Evolutionary conservation across 495 filamentous ascomycete species (phyloP).

Genomic region (Apodospora peruviana): DNA sequence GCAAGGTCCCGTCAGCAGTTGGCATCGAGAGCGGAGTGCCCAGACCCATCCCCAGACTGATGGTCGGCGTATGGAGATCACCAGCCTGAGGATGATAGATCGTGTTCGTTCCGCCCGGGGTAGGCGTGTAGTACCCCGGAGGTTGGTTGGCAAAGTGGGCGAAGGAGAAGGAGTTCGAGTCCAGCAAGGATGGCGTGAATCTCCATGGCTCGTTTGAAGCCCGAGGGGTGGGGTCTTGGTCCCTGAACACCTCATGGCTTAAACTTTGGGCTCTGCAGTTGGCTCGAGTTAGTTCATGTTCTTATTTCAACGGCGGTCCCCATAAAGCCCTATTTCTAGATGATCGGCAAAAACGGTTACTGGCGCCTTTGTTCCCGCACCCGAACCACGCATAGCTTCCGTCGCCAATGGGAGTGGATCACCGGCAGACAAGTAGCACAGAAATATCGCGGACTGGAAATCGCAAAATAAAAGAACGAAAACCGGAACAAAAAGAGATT

Average conservation of each 20-base stretch:
- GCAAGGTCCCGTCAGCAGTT: slow-evolving; percentile 54
- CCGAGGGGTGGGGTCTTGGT: slow-evolving; percentile 73
- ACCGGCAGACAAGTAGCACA: no score
- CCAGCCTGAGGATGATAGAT: slow-evolving; percentile 79
- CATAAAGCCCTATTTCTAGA: background rate
- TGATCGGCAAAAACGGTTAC: slow-evolving; percentile 2
- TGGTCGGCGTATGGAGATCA: slow-evolving; percentile 82
- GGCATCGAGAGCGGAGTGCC: slow-evolving; percentile 82
- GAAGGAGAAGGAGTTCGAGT: slow-evolving; percentile 78
- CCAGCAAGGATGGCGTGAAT: slow-evolving; percentile 82
- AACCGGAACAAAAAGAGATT: no score
- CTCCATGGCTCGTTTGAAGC: slow-evolving; percentile 71
- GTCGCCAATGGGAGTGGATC: no score
- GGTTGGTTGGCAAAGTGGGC: slow-evolving; percentile 69
- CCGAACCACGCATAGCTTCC: no score
- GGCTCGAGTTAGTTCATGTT: background rate
- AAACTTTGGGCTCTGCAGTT: slow-evolving; percentile 30
- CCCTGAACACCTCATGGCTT: slow-evolving; percentile 55
- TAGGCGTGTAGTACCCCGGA: slow-evolving; percentile 83
- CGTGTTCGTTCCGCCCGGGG: slow-evolving; percentile 75
- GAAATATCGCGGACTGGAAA: no score
- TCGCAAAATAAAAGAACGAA: no score
- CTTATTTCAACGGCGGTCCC: background rate
- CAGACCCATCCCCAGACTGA: slow-evolving; percentile 55
- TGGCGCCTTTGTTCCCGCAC: background rate